These are phyloP conservation scores for Boletus barrowsii DNA, from an alignment of 768 basidiomycete genomes.

Conservation along the genomic window DNA sequence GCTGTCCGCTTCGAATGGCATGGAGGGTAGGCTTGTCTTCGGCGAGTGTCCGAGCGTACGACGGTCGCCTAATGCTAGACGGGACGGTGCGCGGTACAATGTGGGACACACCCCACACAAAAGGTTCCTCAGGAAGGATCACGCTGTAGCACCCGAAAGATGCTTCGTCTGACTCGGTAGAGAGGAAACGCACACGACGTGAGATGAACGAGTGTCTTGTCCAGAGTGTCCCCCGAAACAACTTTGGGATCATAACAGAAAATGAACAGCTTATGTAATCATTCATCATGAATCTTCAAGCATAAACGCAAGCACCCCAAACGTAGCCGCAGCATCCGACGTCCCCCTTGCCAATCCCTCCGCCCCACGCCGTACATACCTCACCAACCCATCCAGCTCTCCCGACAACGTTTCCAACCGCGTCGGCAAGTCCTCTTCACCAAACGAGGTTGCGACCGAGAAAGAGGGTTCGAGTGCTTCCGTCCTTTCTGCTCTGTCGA, in stretches of 20 bases:
- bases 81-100: constrained; percentile 60
- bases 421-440: constrained; percentile 46
- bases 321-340: constrained; percentile 59
- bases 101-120: constrained; percentile 60
- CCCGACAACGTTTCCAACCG: constrained; percentile 61
- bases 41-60: constrained; percentile 38
- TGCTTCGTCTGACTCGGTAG: not conserved
- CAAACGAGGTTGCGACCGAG: constrained; percentile 37
- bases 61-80: constrained; percentile 48
- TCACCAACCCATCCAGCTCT: constrained; percentile 69
- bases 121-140: constrained; percentile 65
- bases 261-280: not conserved
- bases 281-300: constrained; percentile 52
- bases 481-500: constrained; percentile 17
- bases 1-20: not conserved
- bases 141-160: constrained; percentile 56
- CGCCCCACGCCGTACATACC: constrained; percentile 64
- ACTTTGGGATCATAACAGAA: constrained; percentile 1
- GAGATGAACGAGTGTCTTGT: not conserved
- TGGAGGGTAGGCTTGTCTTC: not conserved
- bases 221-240: not conserved
- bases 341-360: constrained; percentile 64
- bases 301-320: constrained; percentile 70
- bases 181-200: constrained; percentile 4
- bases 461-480: constrained; percentile 36